Evolutionary conservation across 371 early-diverging fungal species (phyloP).

Genomic region (Lichtheimia ornata): DNA sequence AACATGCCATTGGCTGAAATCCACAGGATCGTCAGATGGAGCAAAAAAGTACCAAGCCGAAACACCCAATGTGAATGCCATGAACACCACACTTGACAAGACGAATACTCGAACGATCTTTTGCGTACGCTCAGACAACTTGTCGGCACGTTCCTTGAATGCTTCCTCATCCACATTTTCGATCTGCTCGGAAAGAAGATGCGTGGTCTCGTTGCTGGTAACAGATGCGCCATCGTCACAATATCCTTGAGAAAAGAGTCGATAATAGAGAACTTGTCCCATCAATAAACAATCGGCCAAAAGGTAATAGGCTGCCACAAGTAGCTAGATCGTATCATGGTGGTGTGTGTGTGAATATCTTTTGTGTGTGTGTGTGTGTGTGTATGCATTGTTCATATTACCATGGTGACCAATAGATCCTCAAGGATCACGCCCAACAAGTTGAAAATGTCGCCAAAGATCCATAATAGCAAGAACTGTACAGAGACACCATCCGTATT

Average conservation of each 20-base stretch:
- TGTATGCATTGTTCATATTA: conserved; percentile 24
- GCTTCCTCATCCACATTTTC: background rate
- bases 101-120: conserved; percentile 25
- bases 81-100: conserved; percentile 18
- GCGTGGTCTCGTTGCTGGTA: background rate
- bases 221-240: background rate
- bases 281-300: conserved; percentile 52
- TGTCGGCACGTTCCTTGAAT: background rate
- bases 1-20: conserved; percentile 34
- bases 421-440: conserved; percentile 75
- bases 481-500: conserved; percentile 70
- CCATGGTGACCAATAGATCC: conserved; percentile 70
- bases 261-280: conserved; percentile 59
- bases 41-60: conserved; percentile 26
- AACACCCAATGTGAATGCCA: conserved; percentile 18
- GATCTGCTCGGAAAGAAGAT: background rate
- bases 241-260: conserved; percentile 18
- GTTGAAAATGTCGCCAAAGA: conserved; percentile 82
- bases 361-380: background rate
- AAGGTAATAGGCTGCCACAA: conserved; percentile 52
- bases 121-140: background rate
- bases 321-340: conserved; percentile 20
- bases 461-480: conserved; percentile 75
- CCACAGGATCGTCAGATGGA: conserved; percentile 22
- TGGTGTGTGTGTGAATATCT: background rate